phyloP scores from a whole-genome alignment of 768 basidiomycete genomes.

The Lactarius hengduanensis region DNA sequence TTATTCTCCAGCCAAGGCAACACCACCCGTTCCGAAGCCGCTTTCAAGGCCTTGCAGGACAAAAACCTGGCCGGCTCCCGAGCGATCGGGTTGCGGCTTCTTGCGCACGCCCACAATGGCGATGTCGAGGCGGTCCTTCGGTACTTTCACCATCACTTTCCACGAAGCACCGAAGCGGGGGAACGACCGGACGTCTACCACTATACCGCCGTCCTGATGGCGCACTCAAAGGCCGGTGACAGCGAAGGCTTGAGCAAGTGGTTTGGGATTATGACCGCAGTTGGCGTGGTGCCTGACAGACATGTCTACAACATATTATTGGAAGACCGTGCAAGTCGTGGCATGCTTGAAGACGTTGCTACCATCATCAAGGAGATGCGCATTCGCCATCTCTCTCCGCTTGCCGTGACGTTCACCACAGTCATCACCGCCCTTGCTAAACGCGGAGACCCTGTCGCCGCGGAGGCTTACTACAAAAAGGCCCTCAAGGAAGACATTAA shows the following conservation, averaged over 20 bases:
- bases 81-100: conserved; percentile 50
- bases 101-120: conserved; percentile 52
- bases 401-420: conserved; percentile 57
- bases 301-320: conserved; percentile 62
- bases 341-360: conserved; percentile 53
- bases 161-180: conserved; percentile 32
- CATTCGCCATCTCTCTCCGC: conserved; percentile 45
- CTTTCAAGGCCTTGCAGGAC: conserved; percentile 41
- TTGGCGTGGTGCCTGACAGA: conserved; percentile 52
- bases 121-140: conserved; percentile 42
- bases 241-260: conserved; percentile 50
- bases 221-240: conserved; percentile 49
- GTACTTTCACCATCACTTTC: conserved; percentile 58
- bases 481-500: conserved; percentile 60
- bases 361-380: conserved; percentile 63
- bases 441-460: conserved; percentile 58
- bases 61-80: conserved; percentile 32
- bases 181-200: conserved; percentile 48
- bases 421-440: conserved; percentile 66
- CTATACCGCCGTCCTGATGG: conserved; percentile 57
- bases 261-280: conserved; percentile 51
- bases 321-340: conserved; percentile 50
- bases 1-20: conserved; percentile 56
- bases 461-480: conserved; percentile 63
- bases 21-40: conserved; percentile 42